phyloP scores from a whole-genome alignment of 164 flowering plant species.

The Magnolia officinalis region DNA sequence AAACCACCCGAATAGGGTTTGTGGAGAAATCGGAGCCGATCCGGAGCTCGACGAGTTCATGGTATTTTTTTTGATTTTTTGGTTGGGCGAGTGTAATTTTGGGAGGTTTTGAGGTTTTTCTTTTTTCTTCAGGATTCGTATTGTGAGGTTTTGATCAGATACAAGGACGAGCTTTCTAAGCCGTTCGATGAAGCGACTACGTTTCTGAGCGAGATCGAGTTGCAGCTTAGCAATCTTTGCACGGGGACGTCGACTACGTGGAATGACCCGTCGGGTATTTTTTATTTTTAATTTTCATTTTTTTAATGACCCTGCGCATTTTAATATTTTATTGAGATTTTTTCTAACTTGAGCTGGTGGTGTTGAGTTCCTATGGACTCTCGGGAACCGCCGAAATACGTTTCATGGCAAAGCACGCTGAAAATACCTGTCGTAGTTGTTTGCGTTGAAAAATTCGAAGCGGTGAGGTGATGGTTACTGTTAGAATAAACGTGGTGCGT shows the following conservation, averaged over 20 bases:
- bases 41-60: constrained; percentile 88
- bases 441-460: no score
- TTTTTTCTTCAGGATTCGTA: constrained; percentile 40
- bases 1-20: constrained; percentile 15
- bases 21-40: constrained; percentile 46
- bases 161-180: constrained; percentile 60
- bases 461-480: no score
- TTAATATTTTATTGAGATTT: background rate
- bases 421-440: no score
- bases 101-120: background rate
- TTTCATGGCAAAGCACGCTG: no score
- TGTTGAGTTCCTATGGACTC: background rate
- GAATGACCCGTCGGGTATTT: constrained; percentile 20
- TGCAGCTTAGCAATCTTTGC: constrained; percentile 61
- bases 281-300: background rate
- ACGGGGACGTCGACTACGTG: constrained; percentile 30
- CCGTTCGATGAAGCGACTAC: constrained; percentile 74
- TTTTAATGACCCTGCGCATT: background rate
- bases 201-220: constrained; percentile 54
- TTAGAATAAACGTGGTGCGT: no score
- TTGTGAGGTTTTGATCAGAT: constrained; percentile 54
- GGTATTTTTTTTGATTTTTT: constrained; percentile 31
- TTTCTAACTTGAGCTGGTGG: background rate
- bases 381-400: no score
- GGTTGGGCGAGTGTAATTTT: background rate